Evolutionary conservation across 106 monocot species (phyloP), one percentile per base, ranked within the genome.

Genomic region (Hemerocallis citrina): DNA sequence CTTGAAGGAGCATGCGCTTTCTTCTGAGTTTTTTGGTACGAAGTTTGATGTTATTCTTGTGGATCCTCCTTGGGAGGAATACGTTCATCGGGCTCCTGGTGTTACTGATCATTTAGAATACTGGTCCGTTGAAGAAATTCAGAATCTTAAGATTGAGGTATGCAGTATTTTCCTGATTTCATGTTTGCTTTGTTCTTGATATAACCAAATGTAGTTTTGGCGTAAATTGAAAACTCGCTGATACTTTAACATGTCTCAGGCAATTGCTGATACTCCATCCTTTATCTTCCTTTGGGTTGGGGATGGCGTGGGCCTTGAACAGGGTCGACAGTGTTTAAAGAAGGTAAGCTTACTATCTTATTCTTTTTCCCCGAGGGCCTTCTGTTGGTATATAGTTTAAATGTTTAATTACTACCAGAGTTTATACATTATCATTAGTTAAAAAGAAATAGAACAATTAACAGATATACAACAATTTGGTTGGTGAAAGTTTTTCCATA

Each of bases 11-110:
- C 75, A 77, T 75, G 67, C 63, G 0, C 73, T 96, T 25, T 64
- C 78, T 30, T 81, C 91, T 15, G 96, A 96, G 35, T 96, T 88
- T 63, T 96, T 91, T 63, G 87, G 87, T 39, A 88, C 96, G 29
- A 96, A 96, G 60, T 96, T 96, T 77, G 96, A 96, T 88, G 96
- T 96, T 34, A 88, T 96, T 77, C 91, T 96, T 43, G 91, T 96
- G 66, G 96, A 96, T 82, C 96, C 96, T 75, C 96, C 96, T 14
- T 96, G 96, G 96, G 96, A 96, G 69, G 96, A 96, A 69, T 96
- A 96, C 82, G 87, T 85, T 70, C 96, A 96, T 65, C 77, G 96
- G 11, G 96, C 96, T 57, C 96, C 96, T 62, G 96, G 96, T 67
- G 76, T 91, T 64, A 84, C 87, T 1, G 96, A 96, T 51, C 83